phyloP scores from a whole-genome alignment of 345 rosid species.

The Populus nigra region DNA sequence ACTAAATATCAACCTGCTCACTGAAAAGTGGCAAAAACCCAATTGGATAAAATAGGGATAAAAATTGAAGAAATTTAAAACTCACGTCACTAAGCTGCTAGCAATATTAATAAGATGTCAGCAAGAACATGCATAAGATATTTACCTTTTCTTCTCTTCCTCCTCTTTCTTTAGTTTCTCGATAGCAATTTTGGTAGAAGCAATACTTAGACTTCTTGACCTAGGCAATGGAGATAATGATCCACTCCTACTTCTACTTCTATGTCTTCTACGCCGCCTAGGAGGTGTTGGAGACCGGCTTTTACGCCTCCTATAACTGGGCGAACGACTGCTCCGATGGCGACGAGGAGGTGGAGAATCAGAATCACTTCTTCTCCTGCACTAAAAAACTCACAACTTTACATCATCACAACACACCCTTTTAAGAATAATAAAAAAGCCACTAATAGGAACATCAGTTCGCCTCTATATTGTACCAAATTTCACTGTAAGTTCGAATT shows the following conservation, averaged over 20 bases:
- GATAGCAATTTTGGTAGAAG: constrained; percentile 21
- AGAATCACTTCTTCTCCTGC: constrained; percentile 49
- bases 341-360: constrained; percentile 27
- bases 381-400: not conserved
- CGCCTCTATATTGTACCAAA: not conserved
- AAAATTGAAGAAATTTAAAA: not conserved
- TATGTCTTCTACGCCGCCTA: constrained; percentile 42
- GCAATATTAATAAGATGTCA: not conserved
- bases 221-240: constrained; percentile 49
- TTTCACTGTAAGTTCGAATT: not conserved
- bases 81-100: not conserved
- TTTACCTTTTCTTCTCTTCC: constrained; percentile 55
- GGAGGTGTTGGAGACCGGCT: constrained; percentile 56
- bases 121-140: not conserved
- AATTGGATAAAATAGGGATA: not conserved
- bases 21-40: not conserved
- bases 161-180: constrained; percentile 49
- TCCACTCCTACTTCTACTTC: constrained; percentile 35
- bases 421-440: not conserved
- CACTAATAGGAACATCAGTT: not conserved
- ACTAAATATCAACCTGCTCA: not conserved
- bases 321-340: constrained; percentile 38
- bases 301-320: constrained; percentile 55
- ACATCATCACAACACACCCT: not conserved
- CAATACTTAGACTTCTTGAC: constrained; percentile 32